phyloP scores from a whole-genome alignment of 768 basidiomycete species.

The Neoboletus subvelutipes region DNA sequence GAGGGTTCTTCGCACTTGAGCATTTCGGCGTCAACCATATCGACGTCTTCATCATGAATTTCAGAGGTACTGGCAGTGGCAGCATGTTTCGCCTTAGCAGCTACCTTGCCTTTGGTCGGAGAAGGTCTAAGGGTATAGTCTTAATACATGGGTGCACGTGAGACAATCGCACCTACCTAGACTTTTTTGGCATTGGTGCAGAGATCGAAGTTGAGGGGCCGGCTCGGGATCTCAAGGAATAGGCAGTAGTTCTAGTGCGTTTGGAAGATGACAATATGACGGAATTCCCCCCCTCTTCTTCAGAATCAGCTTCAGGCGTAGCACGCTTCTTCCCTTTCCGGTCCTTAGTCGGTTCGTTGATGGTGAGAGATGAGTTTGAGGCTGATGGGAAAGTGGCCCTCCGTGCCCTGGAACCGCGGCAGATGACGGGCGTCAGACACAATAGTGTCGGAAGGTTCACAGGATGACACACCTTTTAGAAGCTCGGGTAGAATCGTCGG shows the following conservation, averaged over 20 bases:
- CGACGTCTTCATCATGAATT: slow-evolving; percentile 67
- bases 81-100: slow-evolving; percentile 55
- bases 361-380: slow-evolving; percentile 49
- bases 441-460: slow-evolving; percentile 28
- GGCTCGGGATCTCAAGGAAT: slow-evolving; percentile 65
- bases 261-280: slow-evolving; percentile 52
- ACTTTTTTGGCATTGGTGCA: slow-evolving; percentile 73
- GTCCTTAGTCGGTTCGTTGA: slow-evolving; percentile 76
- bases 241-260: slow-evolving; percentile 59
- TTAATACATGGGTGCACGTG: slow-evolving; percentile 12
- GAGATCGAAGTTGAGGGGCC: slow-evolving; percentile 41
- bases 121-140: slow-evolving; percentile 40
- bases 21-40: slow-evolving; percentile 67
- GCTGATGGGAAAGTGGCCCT: slow-evolving; percentile 48
- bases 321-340: slow-evolving; percentile 93
- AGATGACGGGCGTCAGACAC: slow-evolving; percentile 30
- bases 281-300: slow-evolving; percentile 58
- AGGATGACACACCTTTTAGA: slow-evolving; percentile 61
- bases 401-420: slow-evolving; percentile 51
- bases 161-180: slow-evolving; percentile 44
- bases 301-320: slow-evolving; percentile 63
- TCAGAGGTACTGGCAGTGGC: slow-evolving; percentile 62
- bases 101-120: slow-evolving; percentile 57
- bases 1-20: slow-evolving; percentile 46
- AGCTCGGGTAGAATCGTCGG: slow-evolving; percentile 50